Evolutionary conservation across 129 eudicot species (phyloP).

Genomic region (Dittrichia graveolens): DNA sequence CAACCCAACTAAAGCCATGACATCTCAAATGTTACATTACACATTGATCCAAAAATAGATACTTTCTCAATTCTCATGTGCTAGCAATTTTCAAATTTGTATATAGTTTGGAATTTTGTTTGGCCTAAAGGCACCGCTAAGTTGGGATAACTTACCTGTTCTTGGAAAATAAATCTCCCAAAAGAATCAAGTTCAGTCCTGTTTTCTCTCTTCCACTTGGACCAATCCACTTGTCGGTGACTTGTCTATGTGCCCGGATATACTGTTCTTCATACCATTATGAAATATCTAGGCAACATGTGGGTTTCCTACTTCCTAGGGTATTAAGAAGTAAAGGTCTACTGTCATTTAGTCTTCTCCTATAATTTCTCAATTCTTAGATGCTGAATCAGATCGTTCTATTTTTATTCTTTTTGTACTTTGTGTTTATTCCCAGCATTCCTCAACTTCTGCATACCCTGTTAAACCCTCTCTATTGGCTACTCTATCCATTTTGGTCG

Average conservation of each 20-base stretch:
- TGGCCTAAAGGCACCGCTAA: no score
- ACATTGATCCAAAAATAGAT: no score
- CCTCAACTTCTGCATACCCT: neutral
- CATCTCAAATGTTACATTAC: no score
- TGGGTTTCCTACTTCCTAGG: neutral
- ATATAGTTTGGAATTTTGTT: no score
- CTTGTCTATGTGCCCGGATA: neutral
- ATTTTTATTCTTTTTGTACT: no score
- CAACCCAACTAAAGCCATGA: neutral
- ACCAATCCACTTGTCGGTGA: neutral
- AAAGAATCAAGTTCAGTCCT: neutral
- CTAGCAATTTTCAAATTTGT: no score
- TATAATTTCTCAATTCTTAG: neutral
- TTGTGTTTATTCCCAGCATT: neutral
- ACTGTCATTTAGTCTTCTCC: neutral
- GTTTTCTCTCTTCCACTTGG: neutral
- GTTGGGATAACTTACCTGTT: no score
- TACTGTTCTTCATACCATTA: neutral
- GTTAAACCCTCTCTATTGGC: constrained; percentile 1
- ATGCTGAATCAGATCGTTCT: neutral
- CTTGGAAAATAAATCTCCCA: neutral
- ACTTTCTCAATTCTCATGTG: no score
- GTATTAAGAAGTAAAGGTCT: neutral
- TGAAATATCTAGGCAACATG: constrained; percentile 11
- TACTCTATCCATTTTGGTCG: constrained; percentile 2